Percentiles rank a stretch among this genome's conserved stretches.
These are phyloP conservation scores for Chaetoceros muelleri DNA, from an alignment of 108 stramenopile genomes.

Conservation along the genomic window DNA sequence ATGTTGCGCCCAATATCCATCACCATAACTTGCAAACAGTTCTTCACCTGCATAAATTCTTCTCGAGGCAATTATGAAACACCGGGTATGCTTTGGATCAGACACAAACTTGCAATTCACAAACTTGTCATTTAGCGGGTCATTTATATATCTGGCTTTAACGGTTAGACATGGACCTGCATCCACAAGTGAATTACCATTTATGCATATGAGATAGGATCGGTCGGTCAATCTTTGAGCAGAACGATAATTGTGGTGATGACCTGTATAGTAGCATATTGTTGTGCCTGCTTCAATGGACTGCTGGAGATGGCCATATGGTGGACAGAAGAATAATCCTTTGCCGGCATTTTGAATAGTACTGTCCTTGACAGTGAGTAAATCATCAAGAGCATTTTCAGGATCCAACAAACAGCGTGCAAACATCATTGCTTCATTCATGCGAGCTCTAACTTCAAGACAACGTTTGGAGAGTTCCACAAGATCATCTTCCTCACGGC, in stretches of 20 bases:
- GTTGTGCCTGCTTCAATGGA: background rate
- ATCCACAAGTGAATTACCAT: conserved; percentile 1
- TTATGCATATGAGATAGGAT: background rate
- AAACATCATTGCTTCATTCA: background rate
- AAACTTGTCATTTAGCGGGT: conserved; percentile 1
- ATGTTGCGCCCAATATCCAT: conserved; percentile 24
- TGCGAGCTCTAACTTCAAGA: background rate
- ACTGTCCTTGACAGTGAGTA: background rate
- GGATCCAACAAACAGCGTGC: background rate
- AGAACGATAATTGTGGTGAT: conserved; percentile 3
- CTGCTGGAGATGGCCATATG: background rate
- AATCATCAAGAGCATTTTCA: background rate
- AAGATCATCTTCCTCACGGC: conserved; percentile 1
- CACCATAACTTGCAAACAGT: conserved; percentile 51
- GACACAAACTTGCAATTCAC: conserved; percentile 5
- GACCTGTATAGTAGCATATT: conserved; percentile 4
- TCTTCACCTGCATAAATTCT: conserved; percentile 46
- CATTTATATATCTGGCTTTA: conserved; percentile 7
- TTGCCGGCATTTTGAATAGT: background rate
- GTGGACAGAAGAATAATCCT: background rate
- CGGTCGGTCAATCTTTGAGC: background rate
- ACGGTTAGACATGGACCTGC: background rate
- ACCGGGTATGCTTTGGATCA: background rate
- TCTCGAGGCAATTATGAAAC: conserved; percentile 24
- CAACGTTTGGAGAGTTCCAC: background rate